Conservation (phyloP, 2,329 filamentous ascomycete species). For the Elsinoe australis region DNA sequence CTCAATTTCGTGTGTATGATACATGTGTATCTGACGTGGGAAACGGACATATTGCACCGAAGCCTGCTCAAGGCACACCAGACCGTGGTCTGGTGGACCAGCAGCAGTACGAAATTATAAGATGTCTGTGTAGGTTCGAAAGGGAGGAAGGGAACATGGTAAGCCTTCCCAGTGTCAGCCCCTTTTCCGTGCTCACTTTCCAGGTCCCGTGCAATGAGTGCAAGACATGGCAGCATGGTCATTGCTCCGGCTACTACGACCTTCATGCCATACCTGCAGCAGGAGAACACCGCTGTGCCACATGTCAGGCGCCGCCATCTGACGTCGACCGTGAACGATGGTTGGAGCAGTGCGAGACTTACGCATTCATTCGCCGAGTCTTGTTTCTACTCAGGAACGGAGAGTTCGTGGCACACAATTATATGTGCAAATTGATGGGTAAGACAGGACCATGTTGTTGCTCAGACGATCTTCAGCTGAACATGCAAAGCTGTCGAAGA, state of each 20-base stretch:
- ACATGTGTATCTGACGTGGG: not conserved
- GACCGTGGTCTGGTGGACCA: not conserved
- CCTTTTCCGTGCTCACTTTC: too few relatives aligned
- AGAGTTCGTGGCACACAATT: too few relatives aligned
- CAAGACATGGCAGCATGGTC: slow-evolving; percentile 1
- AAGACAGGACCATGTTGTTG: too few relatives aligned
- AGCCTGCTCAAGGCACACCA: not conserved
- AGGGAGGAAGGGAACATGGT: not conserved
- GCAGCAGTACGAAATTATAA: too few relatives aligned
- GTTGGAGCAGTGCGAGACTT: too few relatives aligned
- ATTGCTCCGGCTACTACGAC: slow-evolving; percentile 1
- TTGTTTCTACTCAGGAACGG: too few relatives aligned
- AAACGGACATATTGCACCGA: not conserved
- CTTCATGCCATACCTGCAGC: not conserved
- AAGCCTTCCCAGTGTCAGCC: too few relatives aligned
- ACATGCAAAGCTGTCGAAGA: too few relatives aligned
- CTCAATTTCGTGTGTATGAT: slow-evolving; percentile 7
- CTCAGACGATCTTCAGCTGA: too few relatives aligned
- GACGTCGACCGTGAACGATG: too few relatives aligned
- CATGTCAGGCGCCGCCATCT: not conserved
- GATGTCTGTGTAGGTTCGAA: not conserved
- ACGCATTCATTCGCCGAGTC: too few relatives aligned
- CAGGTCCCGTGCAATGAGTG: not conserved
- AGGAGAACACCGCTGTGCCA: not conserved
- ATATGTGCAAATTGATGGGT: too few relatives aligned